Percentiles rank a stretch among this genome's conserved stretches.
Conservation (phyloP, 2,329 filamentous ascomycete species). For the Penicillium sp. region DNA sequence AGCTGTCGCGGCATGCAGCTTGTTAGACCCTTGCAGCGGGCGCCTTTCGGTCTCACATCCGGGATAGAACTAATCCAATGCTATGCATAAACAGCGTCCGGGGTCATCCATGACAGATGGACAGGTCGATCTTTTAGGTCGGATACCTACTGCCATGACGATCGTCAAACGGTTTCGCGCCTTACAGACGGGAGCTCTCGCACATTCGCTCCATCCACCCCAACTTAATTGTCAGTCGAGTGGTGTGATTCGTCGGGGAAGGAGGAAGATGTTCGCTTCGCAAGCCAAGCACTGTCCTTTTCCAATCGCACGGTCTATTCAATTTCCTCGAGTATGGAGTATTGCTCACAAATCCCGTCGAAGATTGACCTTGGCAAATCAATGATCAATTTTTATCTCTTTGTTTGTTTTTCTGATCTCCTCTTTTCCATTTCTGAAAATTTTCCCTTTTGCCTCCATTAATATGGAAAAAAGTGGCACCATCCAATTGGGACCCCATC, state of each 20-base stretch:
- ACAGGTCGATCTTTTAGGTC: constrained; percentile 12
- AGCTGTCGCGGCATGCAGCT: constrained; percentile 1
- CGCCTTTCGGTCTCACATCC: constrained; percentile 3
- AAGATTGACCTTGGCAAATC: constrained; percentile 1
- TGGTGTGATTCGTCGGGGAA: constrained; percentile 23
- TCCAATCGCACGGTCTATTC: constrained; percentile 13
- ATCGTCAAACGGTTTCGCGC: constrained; percentile 26
- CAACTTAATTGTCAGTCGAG: background rate
- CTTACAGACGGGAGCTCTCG: constrained; percentile 9
- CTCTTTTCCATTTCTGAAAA: background rate
- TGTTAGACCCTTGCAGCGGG: constrained; percentile 5
- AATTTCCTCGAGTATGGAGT: constrained; percentile 1
- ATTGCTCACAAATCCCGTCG: background rate
- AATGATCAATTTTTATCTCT: constrained; percentile 1
- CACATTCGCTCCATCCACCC: background rate
- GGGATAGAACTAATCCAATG: constrained; percentile 1
- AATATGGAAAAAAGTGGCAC: background rate
- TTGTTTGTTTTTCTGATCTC: background rate
- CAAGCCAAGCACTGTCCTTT: constrained; percentile 1
- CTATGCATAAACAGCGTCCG: constrained; percentile 11
- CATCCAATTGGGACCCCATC: background rate
- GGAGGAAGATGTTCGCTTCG: background rate
- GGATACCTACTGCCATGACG: constrained; percentile 17
- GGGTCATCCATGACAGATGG: constrained; percentile 12
- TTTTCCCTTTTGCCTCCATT: background rate